These are phyloP conservation scores for Microascus cirrosus DNA, from an alignment of 2,329 filamentous ascomycete genomes.

Conservation along the genomic window DNA sequence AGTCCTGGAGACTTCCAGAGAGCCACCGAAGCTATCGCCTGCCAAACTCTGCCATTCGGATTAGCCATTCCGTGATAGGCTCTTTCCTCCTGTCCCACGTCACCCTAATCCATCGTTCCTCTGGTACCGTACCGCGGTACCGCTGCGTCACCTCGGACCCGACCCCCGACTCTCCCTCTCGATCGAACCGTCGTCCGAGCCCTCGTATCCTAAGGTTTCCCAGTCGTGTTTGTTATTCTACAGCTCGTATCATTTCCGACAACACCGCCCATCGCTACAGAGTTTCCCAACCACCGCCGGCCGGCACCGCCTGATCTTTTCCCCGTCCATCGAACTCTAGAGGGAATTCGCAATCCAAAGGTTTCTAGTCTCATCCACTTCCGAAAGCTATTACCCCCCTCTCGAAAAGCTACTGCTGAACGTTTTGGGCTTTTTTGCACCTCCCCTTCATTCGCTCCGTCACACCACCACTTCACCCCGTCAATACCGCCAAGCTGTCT, in stretches of 20 bases:
- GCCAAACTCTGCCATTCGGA: neutral
- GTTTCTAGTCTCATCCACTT: neutral
- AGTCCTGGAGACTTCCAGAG: neutral
- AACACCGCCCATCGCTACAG: neutral
- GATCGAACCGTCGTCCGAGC: neutral
- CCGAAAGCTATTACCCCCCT: neutral
- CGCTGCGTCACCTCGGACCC: neutral
- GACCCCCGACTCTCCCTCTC: neutral
- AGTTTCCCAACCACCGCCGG: neutral
- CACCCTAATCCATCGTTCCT: neutral
- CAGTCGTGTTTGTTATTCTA: neutral
- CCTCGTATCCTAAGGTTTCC: neutral
- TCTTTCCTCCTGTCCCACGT: neutral
- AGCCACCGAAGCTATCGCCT: neutral
- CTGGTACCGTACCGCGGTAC: neutral
- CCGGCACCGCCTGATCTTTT: neutral
- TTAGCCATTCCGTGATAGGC: neutral
- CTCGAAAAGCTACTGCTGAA: neutral
- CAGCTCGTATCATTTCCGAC: neutral
- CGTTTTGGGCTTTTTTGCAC: neutral
- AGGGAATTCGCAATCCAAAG: neutral
- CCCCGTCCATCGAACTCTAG: neutral
- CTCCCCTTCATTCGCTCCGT: neutral
- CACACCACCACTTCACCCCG: conserved; percentile 8
- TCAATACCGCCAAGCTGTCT: conserved; percentile 92